These are phyloP conservation scores for Penicillium herquei DNA, from an alignment of 495 filamentous ascomycete species.

Conservation along the genomic window DNA sequence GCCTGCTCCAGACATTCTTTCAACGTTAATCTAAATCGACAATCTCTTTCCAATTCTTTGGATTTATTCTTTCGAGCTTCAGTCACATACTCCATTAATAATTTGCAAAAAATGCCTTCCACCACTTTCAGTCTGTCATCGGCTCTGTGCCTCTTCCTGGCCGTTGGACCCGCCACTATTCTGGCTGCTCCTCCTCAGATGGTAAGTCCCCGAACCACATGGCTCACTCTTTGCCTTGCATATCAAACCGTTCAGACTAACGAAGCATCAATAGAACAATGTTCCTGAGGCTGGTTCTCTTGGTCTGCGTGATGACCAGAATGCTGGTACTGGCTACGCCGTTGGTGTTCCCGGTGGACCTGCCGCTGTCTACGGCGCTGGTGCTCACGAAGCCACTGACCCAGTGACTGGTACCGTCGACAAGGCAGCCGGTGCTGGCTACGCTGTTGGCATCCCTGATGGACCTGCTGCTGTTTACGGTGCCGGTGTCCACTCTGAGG, in stretches of 20 bases:
- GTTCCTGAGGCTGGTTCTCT: slow-evolving; percentile 14
- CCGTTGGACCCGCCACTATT: slow-evolving; percentile 31
- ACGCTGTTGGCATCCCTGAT: slow-evolving; percentile 27
- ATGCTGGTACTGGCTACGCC: slow-evolving; percentile 27
- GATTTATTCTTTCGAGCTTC: slow-evolving; percentile 1
- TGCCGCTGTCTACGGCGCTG: slow-evolving; percentile 18
- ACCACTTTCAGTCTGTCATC: slow-evolving; percentile 32
- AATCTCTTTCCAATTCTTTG: slow-evolving; percentile 14
- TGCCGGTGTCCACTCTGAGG: slow-evolving; percentile 6
- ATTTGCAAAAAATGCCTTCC: slow-evolving; percentile 29
- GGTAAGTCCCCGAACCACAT: slow-evolving; percentile 17
- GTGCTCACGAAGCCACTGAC: not conserved
- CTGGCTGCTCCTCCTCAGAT: slow-evolving; percentile 34
- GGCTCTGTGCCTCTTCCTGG: slow-evolving; percentile 36
- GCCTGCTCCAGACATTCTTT: slow-evolving; percentile 16
- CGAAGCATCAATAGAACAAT: slow-evolving; percentile 6
- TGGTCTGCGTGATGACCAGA: not conserved
- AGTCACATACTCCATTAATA: slow-evolving; percentile 1
- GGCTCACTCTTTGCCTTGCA: not conserved
- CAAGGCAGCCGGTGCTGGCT: slow-evolving; percentile 26
- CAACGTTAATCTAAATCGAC: slow-evolving; percentile 9
- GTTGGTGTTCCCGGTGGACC: slow-evolving; percentile 32
- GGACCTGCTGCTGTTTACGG: slow-evolving; percentile 25
- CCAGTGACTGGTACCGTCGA: too few species aligned
- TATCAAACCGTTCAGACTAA: not conserved